Base-by-base conservation (phyloP, 179 eudicot genomes). In the Silene vulgaris region DNA sequence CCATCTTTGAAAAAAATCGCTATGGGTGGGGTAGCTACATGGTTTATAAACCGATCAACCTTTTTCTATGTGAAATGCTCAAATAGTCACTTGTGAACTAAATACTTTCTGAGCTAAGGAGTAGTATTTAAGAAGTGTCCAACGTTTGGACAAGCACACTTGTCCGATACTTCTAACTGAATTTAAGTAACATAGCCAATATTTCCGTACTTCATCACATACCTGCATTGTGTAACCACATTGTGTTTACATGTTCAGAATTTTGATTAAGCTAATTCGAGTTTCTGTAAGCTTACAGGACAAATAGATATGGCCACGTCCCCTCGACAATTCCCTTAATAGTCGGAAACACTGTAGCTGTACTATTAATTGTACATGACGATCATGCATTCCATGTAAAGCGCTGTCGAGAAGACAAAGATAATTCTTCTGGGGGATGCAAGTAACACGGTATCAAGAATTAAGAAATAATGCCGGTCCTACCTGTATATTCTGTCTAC, bases 271-370 rank as follows among this genome's bases (percentile, higher is more conserved):
- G 30, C 61, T 69, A 48, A 77, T 16, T 54, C 23, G 11, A 71
- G 13, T 26, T 57, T 59, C 59, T 45, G 45, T 37, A 45, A 29
- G 2, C 29, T 16, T 62, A 40, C 74, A 77, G 79, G 75, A 69
- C 43, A 50, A 70, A 62, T 71, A 77, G 75, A 70, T 48, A 43
- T 45, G 52, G 48, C 70, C 5, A 12, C 48, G 14, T 43, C 43
- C 32, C 79, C 32, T 32, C 52, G 35, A 48, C 60, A 48, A 16
- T 59, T 56, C 20, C 5, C 4, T 32, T 32, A 32, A 16, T 28
- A 14, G 14, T 26, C 71, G 61, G 13, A 45, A n/a, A 19, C 35
- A 14, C 19, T 13, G 48, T 35, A n/a, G 28, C 19, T 57, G 64
- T 61, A 28, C 79, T 69, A 40, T 4, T 37, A 19, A 19, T 40